Evolutionary conservation across 805 yeast species (phyloP), one percentile per base, ranked within the genome.

Genomic region (Suhomyces faveliae): DNA sequence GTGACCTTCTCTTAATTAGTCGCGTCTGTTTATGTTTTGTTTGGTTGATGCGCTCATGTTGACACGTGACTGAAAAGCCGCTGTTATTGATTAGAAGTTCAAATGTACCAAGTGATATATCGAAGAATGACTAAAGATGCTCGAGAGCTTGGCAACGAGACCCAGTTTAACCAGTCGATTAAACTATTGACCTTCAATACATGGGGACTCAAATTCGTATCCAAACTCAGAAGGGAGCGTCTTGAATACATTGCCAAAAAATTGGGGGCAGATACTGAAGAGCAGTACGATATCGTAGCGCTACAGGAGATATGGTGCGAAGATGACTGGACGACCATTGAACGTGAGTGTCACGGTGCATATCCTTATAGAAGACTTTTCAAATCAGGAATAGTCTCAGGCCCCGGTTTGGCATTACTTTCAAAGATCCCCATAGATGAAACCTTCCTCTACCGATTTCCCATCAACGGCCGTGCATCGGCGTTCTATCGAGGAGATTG

Each of bases 401-500:
- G 99, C 0, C 98, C 99, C 0, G 99, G 99, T 0, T 73, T 94
- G 37, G 96, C 89, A 1, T 73, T 94, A 6, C 64, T 94, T 40
- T 89, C 96, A 12, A 83, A 87, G 54, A 79, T 87, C 52, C 97
- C 97, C 3, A 89, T 94, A 30, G 84, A 77, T 42, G 79, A 83
- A 12, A 81, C 96, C 0, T 87, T 86, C 60, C 66, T 94, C 41
- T 86, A 87, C 61, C 71, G 96, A 17, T 94, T 89, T 61, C 96
- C 97, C 0, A 80, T 94, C 51, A 94, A 92, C 64, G 99, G 99
- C 1, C 74, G 97, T 44, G 96, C 98, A 1, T 81, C 89, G 37
- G 99, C 99, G 0, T 85, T 94, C 53, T 85, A 81, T 71, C 73
- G 98, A 49, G 99, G 99, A 30, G 99, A 94, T 64, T 94, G 97